A percentile compares a stretch with the other conserved stretches of the same genome.
phyloP scores from a whole-genome alignment of 2,329 filamentous ascomycete genomes.

The Epichloe gansuensis region DNA sequence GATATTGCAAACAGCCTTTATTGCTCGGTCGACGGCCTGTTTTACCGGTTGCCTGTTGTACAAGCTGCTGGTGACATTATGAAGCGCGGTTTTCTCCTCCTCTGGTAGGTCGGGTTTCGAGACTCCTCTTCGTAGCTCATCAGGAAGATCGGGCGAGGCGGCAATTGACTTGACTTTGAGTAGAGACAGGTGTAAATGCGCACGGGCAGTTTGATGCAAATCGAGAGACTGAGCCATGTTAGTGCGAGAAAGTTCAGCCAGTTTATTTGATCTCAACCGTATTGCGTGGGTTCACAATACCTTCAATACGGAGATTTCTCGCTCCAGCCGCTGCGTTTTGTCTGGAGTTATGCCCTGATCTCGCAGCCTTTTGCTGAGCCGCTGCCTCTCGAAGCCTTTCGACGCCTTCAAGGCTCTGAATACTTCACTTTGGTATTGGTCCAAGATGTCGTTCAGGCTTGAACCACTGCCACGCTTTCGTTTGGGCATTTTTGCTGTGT shows the following conservation, averaged over 20 bases:
- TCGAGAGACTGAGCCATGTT: constrained; percentile 35
- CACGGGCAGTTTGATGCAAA: constrained; percentile 43
- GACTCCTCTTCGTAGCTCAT: constrained; percentile 32
- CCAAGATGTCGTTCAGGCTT: constrained; percentile 37
- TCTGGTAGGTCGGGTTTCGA: constrained; percentile 39
- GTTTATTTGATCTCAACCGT: not conserved
- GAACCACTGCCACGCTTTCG: constrained; percentile 38
- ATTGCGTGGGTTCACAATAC: constrained; percentile 16
- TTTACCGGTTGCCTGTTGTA: constrained; percentile 41
- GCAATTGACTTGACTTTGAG: constrained; percentile 42
- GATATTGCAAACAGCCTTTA: constrained; percentile 35
- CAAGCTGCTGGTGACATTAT: constrained; percentile 48
- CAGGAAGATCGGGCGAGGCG: constrained; percentile 37
- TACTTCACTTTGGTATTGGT: constrained; percentile 46
- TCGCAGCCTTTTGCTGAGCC: constrained; percentile 48
- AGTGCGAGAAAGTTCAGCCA: not conserved
- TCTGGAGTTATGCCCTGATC: constrained; percentile 33
- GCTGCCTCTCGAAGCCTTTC: constrained; percentile 69
- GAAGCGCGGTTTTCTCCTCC: constrained; percentile 38
- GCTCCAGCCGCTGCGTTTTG: constrained; percentile 48
- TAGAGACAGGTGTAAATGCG: constrained; percentile 42
- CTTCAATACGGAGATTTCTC: constrained; percentile 45
- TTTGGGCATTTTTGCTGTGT: constrained; percentile 36
- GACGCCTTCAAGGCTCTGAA: constrained; percentile 57
- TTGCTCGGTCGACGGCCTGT: constrained; percentile 34